phyloP scores from a whole-genome alignment of 805 yeast genomes.

The Zygoascus tannicola region DNA sequence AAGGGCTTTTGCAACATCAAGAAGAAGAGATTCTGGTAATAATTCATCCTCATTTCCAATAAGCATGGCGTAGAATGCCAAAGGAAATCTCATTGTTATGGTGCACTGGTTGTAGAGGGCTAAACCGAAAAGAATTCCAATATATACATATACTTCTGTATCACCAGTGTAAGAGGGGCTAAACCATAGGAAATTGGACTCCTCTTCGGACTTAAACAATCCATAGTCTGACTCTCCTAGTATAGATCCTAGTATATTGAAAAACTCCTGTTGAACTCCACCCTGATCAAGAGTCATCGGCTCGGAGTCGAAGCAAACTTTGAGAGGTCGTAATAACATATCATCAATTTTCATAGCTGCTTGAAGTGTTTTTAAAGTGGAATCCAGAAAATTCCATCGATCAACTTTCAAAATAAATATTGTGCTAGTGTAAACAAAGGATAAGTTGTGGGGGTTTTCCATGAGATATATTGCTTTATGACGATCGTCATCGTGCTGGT shows the following conservation, averaged over 20 bases:
- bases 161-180: slow-evolving; percentile 15
- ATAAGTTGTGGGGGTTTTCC: too few species aligned
- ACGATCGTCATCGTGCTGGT: too few species aligned
- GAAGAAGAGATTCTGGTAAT: slow-evolving; percentile 1
- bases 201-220: slow-evolving; percentile 12
- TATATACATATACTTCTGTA: slow-evolving; percentile 15
- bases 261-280: slow-evolving; percentile 26
- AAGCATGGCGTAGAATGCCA: slow-evolving; percentile 16
- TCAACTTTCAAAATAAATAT: slow-evolving; percentile 14
- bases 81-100: slow-evolving; percentile 21
- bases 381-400: slow-evolving; percentile 15
- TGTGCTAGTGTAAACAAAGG: background rate
- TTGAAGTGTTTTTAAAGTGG: slow-evolving; percentile 12
- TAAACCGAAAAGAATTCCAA: slow-evolving; percentile 23
- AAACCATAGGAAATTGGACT: slow-evolving; percentile 20
- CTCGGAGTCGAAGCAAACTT: slow-evolving; percentile 19
- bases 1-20: slow-evolving; percentile 16
- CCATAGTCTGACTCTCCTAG: slow-evolving; percentile 16
- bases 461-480: too few species aligned
- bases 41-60: slow-evolving; percentile 1
- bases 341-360: slow-evolving; percentile 10
- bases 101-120: slow-evolving; percentile 26
- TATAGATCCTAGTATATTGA: slow-evolving; percentile 17
- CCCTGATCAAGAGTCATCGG: slow-evolving; percentile 26
- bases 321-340: slow-evolving; percentile 18